Conservation (phyloP, 2,329 filamentous ascomycete species). For the Colletotrichum viniferum region DNA sequence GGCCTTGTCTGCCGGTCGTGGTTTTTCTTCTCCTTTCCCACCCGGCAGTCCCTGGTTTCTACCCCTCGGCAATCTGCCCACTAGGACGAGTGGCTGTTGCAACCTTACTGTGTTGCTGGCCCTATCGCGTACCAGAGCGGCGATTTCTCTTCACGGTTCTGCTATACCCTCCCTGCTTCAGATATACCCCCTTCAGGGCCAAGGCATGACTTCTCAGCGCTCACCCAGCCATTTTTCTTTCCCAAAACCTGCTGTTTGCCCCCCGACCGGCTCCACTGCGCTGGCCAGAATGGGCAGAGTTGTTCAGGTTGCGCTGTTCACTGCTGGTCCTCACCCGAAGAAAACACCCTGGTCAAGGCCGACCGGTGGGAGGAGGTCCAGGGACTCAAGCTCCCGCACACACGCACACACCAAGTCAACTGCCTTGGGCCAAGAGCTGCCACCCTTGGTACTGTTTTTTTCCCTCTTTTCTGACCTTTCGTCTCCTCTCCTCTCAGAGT, state of each 20-base stretch:
- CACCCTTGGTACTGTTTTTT: constrained; percentile 10
- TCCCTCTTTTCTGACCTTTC: constrained; percentile 1
- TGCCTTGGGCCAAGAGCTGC: constrained; percentile 23
- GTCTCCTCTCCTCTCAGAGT: background rate
- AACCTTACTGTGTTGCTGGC: constrained; percentile 18
- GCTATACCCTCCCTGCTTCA: constrained; percentile 23
- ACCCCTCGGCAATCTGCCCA: constrained; percentile 22
- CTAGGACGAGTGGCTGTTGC: constrained; percentile 13
- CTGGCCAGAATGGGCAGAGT: constrained; percentile 12
- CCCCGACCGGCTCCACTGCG: constrained; percentile 7
- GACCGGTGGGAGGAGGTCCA: background rate
- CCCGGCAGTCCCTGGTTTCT: constrained; percentile 4
- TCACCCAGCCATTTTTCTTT: constrained; percentile 7
- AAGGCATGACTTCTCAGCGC: constrained; percentile 16
- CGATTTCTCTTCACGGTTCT: constrained; percentile 18
- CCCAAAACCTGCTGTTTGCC: constrained; percentile 20
- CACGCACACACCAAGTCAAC: constrained; percentile 13
- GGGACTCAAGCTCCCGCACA: constrained; percentile 12
- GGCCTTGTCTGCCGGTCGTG: background rate
- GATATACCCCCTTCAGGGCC: constrained; percentile 23
- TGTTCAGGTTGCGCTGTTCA: constrained; percentile 6
- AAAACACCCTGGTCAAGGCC: constrained; percentile 2
- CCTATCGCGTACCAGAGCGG: constrained; percentile 20
- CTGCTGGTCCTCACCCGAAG: constrained; percentile 9
- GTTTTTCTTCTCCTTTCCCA: background rate